Conservation (phyloP, 805 yeast species). For the Lipomyces kockii region DNA sequence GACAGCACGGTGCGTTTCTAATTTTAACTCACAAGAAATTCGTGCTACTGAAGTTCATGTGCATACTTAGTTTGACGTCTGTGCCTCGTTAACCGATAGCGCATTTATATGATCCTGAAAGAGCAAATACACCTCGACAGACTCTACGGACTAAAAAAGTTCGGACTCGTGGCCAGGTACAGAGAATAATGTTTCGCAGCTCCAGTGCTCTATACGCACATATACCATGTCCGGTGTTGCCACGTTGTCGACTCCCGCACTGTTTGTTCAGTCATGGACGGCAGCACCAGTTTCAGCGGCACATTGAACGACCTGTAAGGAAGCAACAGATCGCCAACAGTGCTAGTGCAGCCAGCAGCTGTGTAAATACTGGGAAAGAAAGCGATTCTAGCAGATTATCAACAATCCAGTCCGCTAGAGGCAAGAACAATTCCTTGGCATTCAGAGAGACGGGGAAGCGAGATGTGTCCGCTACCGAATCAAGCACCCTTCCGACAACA, state of each 20-base stretch:
- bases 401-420: not conserved
- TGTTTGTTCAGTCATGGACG: slow-evolving; percentile 24
- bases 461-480: not conserved
- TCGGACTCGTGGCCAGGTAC: not conserved
- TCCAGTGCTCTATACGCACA: slow-evolving; percentile 13
- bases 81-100: too few relatives aligned
- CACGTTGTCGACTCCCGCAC: slow-evolving; percentile 20
- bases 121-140: too few relatives aligned
- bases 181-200: slow-evolving; percentile 22
- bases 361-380: not conserved
- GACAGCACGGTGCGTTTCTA: too few relatives aligned
- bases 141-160: too few relatives aligned
- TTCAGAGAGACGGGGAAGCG: not conserved
- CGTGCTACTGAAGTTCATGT: too few relatives aligned
- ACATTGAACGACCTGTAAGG: not conserved
- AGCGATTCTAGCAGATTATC: not conserved
- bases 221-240: slow-evolving; percentile 20
- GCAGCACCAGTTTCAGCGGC: not conserved
- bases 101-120: too few relatives aligned
- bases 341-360: not conserved
- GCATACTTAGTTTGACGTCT: too few relatives aligned
- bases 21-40: too few relatives aligned
- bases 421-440: not conserved
- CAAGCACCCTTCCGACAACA: not conserved
- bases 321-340: not conserved